Evolutionary conservation across 495 filamentous ascomycete genomes (phyloP), one percentile per base, ranked within the genome.

Genomic region (Lasiosphaeria miniovina): DNA sequence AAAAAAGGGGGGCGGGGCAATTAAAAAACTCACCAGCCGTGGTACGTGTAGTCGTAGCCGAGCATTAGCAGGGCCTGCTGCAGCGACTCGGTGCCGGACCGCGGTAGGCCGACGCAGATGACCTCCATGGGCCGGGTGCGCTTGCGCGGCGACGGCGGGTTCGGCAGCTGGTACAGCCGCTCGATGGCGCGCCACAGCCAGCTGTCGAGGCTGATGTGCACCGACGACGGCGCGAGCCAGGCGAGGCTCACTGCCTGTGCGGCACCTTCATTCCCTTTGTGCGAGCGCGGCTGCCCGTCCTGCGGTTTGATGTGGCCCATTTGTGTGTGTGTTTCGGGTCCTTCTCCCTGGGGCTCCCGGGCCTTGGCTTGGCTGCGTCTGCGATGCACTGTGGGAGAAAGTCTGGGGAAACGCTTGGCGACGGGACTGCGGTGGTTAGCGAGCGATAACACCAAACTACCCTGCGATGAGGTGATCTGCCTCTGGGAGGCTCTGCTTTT

Each of bases 31-130:
- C 24, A 24, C 24, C 85, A 86, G 75, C 86, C 86, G 74, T 89
- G 85, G 77, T 87, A 87, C 62, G 77, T 82, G 70, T 84, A 79
- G 58, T 76, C 65, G 71, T 85, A 87, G 33, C 85, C 85, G 17
- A 89, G 77, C 40, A 79, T 73, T 56, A 83, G 74, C 10, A 89
- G 74, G 12, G 84, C 86, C 54, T 79, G 80, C 52, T 81, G 80
- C 17, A 88, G 77, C 34, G 84, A 88, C 34, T 84, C 83, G 67
- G 86, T 88, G 68, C 84, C 85, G 4, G 83, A 86, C 59, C 84
- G 74, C 58, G 82, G 79, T 35, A 86, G 77, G 43, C 86, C 84
- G 0, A 87, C 75, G 54, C 79, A 78, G 34, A 88, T 75, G 55
- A 87, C 83, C 69, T 82, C 79, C 84, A 88, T 86, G 10, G 85